A percentile compares a stretch with the other conserved stretches of the same genome.
phyloP scores from a whole-genome alignment of 1,284 basidiomycete species.

The Cerioporus squamosus region DNA sequence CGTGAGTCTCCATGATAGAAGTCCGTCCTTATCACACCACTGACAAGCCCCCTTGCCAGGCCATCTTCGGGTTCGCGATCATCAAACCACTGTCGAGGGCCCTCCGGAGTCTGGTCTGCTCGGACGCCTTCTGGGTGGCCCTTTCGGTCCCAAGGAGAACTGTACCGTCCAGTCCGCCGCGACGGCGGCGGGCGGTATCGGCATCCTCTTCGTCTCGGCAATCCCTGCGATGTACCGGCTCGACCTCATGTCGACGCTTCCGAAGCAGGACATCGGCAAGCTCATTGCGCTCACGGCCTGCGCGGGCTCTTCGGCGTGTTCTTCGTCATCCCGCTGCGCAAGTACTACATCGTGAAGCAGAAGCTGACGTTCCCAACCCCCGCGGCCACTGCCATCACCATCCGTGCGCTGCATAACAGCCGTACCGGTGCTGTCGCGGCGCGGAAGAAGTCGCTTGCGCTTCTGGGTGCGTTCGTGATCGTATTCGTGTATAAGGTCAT shows the following conservation, averaged over 20 bases:
- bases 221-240: slow-evolving; percentile 73
- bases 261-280: slow-evolving; percentile 54
- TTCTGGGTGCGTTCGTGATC: slow-evolving; percentile 52
- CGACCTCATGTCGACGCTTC: slow-evolving; percentile 48
- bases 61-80: slow-evolving; percentile 70
- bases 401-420: slow-evolving; percentile 63
- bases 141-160: slow-evolving; percentile 74
- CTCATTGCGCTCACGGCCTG: slow-evolving; percentile 61
- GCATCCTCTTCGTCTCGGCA: slow-evolving; percentile 67
- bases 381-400: slow-evolving; percentile 72
- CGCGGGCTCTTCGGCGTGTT: slow-evolving; percentile 68
- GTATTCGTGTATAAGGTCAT: slow-evolving; percentile 60
- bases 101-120: slow-evolving; percentile 48
- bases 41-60: slow-evolving; percentile 31
- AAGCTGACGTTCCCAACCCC: slow-evolving; percentile 73
- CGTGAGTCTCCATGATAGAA: slow-evolving; percentile 30
- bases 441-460: slow-evolving; percentile 59
- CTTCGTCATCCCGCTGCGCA: slow-evolving; percentile 68
- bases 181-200: slow-evolving; percentile 59
- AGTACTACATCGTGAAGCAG: slow-evolving; percentile 71
- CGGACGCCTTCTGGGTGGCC: slow-evolving; percentile 54
- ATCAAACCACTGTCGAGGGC: slow-evolving; percentile 61
- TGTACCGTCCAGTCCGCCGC: slow-evolving; percentile 61
- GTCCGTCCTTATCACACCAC: slow-evolving; percentile 12
- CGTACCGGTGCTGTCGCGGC: slow-evolving; percentile 53